Percentiles rank a stretch among this genome's conserved stretches.
These are phyloP conservation scores for Fusarium humuli DNA, from an alignment of 2,329 filamentous ascomycete genomes.

Conservation along the genomic window DNA sequence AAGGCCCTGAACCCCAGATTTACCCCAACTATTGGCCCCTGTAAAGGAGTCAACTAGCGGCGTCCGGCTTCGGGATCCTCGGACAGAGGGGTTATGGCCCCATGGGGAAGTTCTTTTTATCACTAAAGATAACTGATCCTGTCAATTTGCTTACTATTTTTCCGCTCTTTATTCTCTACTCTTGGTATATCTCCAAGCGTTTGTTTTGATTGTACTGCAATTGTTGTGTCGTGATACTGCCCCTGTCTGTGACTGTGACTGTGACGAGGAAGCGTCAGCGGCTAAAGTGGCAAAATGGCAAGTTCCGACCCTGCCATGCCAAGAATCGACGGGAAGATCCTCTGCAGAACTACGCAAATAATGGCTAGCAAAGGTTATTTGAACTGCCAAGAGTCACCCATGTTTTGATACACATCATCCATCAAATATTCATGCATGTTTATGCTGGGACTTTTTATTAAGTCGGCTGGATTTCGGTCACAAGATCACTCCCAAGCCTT, in stretches of 20 bases:
- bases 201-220: not conserved
- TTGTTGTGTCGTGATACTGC: not conserved
- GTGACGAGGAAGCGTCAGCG: not conserved
- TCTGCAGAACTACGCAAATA: not conserved
- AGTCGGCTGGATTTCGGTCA: not conserved
- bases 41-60: slow-evolving; percentile 16
- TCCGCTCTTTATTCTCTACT: not conserved
- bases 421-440: not conserved
- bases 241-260: not conserved
- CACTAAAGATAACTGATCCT: not conserved
- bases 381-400: not conserved
- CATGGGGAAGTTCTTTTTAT: not conserved
- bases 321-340: not conserved
- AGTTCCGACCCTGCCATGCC: not conserved
- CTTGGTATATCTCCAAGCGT: not conserved
- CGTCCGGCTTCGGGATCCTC: slow-evolving; percentile 15
- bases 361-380: not conserved
- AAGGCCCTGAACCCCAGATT: slow-evolving; percentile 25
- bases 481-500: not conserved
- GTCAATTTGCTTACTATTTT: not conserved
- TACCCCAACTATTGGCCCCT: slow-evolving; percentile 20
- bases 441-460: not conserved
- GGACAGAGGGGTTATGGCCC: not conserved
- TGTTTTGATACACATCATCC: not conserved
- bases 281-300: not conserved